Percentiles rank a stretch among this genome's conserved stretches.
phyloP scores from a whole-genome alignment of 2,329 filamentous ascomycete species.

The Botrytis deweyae region DNA sequence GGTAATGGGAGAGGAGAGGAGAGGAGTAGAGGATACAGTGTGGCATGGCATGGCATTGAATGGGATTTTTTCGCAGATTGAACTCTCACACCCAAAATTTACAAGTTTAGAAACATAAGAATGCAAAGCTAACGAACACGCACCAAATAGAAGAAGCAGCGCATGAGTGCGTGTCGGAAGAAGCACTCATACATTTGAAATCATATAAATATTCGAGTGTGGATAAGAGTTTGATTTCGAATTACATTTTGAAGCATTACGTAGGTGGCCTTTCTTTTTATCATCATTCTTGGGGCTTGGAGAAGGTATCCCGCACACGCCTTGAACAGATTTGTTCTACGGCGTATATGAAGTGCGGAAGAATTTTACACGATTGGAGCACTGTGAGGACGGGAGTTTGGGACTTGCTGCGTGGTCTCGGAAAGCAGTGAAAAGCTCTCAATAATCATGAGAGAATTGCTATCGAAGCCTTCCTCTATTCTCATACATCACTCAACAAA shows the following conservation, averaged over 20 bases:
- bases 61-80: background rate
- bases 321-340: background rate
- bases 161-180: slow-evolving; percentile 78
- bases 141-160: slow-evolving; percentile 50
- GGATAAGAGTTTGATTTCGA: slow-evolving; percentile 90
- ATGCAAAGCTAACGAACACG: slow-evolving; percentile 16
- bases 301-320: background rate
- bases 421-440: background rate
- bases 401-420: background rate
- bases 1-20: background rate
- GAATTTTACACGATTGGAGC: background rate
- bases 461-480: background rate
- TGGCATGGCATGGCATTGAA: background rate
- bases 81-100: background rate
- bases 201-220: slow-evolving; percentile 97
- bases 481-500: background rate
- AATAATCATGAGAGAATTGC: background rate
- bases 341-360: background rate
- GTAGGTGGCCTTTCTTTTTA: slow-evolving; percentile 56
- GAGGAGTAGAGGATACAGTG: too few relatives aligned
- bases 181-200: slow-evolving; percentile 86
- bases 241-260: slow-evolving; percentile 93
- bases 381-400: background rate
- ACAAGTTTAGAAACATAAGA: background rate
- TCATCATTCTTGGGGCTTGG: background rate